Base-by-base conservation (phyloP, 176 grass and related monocot genomes). In the Saccharum officinarum region DNA sequence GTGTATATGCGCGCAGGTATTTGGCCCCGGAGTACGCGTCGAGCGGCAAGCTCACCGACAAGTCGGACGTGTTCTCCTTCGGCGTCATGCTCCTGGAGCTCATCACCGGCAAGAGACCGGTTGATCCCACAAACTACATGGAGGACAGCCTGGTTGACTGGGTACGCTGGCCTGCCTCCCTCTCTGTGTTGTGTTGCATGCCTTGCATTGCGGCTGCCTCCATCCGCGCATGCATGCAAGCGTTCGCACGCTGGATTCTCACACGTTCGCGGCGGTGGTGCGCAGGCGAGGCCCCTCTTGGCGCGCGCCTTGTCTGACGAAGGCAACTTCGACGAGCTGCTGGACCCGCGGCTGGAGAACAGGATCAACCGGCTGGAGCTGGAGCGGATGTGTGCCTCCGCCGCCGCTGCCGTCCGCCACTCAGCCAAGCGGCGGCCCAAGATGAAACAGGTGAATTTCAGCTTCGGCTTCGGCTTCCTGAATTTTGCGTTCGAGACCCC, bases 1-100 rank as follows among this genome's bases (percentile, higher is more conserved):
- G 25, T 11, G 1, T 23, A 62, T 28, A 64, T 64, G 14, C 15
- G 18, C 70, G 62, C 71, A 97, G 95, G 49, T 99, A 99, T 37
- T 76, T 99, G 86, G 97, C 97, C 15, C 97, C 97, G 1, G 97
- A 99, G 77, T 99, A 99, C 84, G 97, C 93, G 6, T 92, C 97
- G 17, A 99, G 91, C 62, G 97, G 97, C 71, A 99, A 99, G 84
- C 78, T 99, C 10, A 91, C 97, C 2, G 97, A 99, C 84, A 96
- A 99, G 30, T 99, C 97, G 0, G 97, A 99, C 34, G 97, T 99
- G 62, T 99, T 99, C 93, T 99, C 97, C 18, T 99, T 89, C 40
- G 97, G 97, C 47, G 97, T 99, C 36, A 94, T 99, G 97, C 92
- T 96, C 76, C 88, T 99, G 8, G 93, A 99, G 88, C 87, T 99